Evolutionary conservation across 108 stramenopile genomes (phyloP), one percentile per base, ranked within the genome.

Genomic region (Skeletonema menzelii): DNA sequence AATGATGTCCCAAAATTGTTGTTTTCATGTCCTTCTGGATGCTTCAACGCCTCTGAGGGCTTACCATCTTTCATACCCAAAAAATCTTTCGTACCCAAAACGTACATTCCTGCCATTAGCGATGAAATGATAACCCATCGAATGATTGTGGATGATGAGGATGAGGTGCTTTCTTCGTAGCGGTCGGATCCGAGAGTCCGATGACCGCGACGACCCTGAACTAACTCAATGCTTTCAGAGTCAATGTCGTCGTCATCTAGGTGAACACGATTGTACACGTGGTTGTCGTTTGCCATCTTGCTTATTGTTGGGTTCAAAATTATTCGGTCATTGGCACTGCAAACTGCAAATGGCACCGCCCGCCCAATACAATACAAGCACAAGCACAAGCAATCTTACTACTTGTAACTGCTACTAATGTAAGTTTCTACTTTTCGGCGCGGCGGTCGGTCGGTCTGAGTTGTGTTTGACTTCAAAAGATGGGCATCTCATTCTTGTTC

Each of bases 31-130:
- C 13, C 2, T 31, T 37, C 22, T 31, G 30, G 30, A 4, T 32
- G 31, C 3, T 32, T 32, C 31, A 30, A 10, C 8, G 2, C 19
- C 7, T 31, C 49, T n/a, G n/a, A n/a, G 6, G 31, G 7, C 30
- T 75, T 67, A 11, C 74, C 74, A 44, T 67, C 60, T 5, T 75
- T 53, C 19, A 75, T 24, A 2, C 73, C 73, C n/a, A 65, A 44
- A 27, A 55, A n/a, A 44, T 67, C 60, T 5, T 67, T 56, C 22
- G 67, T 27, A 1, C 74, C 74, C 19, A 67, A 47, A 31, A 56
- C 40, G 32, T 75, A 75, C 8, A 75, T 65, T 20, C 19, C 49
- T 10, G 24, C 10, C 22, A 53, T 53, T 22, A 69, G 27, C 12
- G 35, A 58, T 13, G 63, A 12, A 56, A 64, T 40, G 19, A 72